phyloP scores from a whole-genome alignment of 257 asterid species.

The Ocimum tenuiflorum region DNA sequence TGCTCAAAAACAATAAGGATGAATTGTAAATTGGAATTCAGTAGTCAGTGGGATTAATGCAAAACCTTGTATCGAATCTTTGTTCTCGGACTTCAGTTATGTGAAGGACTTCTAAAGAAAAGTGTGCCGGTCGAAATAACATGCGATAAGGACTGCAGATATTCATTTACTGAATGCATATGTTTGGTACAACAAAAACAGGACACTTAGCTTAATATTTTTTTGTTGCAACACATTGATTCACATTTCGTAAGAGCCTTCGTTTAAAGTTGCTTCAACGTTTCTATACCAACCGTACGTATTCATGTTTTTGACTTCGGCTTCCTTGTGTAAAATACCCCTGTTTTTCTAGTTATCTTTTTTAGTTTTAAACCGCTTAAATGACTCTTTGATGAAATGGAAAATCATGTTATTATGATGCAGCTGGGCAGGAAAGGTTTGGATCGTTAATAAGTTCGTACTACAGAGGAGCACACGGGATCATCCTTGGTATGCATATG shows the following conservation, averaged over 20 bases:
- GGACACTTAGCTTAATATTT: background rate
- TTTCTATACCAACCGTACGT: background rate
- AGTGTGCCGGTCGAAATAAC: background rate
- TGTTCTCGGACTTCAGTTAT: background rate
- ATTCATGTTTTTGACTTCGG: background rate
- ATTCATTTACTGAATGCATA: too few relatives aligned
- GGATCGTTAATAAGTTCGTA: conserved; percentile 69
- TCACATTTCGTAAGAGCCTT: background rate
- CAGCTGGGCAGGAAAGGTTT: conserved; percentile 89
- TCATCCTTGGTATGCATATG: conserved; percentile 51
- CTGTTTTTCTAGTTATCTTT: background rate
- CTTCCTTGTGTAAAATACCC: background rate
- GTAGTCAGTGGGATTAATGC: too few relatives aligned
- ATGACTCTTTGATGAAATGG: background rate
- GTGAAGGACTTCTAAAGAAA: background rate
- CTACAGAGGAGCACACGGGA: conserved; percentile 89
- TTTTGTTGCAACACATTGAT: background rate
- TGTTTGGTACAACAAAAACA: too few relatives aligned
- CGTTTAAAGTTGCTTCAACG: background rate
- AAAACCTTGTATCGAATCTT: too few relatives aligned
- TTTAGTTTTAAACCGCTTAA: background rate
- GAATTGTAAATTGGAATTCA: too few relatives aligned
- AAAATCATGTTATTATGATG: conserved; percentile 9
- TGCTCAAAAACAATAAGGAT: background rate
- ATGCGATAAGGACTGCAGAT: background rate